Base-by-base conservation (phyloP, 202 grass and related monocot species). In the Hordeum pubiflorum region DNA sequence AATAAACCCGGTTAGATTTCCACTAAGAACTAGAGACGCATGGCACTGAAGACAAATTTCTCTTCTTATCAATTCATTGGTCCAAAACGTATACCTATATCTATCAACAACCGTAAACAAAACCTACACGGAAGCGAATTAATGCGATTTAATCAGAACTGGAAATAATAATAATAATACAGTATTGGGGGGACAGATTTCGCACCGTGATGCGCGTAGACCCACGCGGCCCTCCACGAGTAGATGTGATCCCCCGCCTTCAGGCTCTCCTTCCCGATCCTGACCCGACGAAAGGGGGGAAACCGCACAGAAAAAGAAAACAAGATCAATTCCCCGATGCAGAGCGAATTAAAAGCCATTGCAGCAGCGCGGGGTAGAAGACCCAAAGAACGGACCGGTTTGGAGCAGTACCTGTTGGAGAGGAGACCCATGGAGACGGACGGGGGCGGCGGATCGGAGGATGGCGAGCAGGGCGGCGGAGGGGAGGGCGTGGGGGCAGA, bases 211-310 rank as follows among this genome's bases (percentile, higher is more conserved):
- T 97, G 93, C 52, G 91, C 88, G 71, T 97, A 97, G 75, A 93
- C 72, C 79, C 89, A 97, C 0, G 82, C 88, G 4, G 91, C 41
- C 43, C 91, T 84, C 93, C 93, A 97, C 3, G 93, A 97, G 82
- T 97, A 93, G 86, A 97, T 89, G 79, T 97, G 93, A 87, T 97
- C 91, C 76, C 93, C 93, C 22, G 86, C 86, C 84, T 91, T 93
- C n/a, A 97, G 83, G 76, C 77, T 84, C 81, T 86, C 86, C 90
- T 71, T 97, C 76, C 83, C 84, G 23, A 86, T 87, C 89, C 91
- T 93, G 38, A 15, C 10, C 43, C 36, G 3, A 7, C 21, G 38
- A 61, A 5, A 22, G 41, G 1, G 9, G 31, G 0, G 32, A 71
- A 39, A n/a, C 43, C 43, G 41, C 13, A 72, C 23, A n/a, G n/a